Evolutionary conservation across 2,329 filamentous ascomycete species (phyloP).

Genomic region (Trichoderma lentiforme): DNA sequence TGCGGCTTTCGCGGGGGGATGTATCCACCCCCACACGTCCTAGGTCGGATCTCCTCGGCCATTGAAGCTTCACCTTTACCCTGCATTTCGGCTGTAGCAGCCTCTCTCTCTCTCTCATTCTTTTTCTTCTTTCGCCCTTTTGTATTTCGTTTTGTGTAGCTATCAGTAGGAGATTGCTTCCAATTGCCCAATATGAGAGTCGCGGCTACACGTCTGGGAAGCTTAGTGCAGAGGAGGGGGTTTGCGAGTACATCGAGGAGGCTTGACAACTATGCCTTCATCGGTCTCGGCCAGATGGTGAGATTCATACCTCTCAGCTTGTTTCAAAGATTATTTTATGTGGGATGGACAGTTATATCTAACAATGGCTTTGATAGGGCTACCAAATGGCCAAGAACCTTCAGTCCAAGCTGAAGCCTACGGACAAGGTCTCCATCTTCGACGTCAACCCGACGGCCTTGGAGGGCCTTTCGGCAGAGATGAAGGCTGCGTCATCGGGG

Average conservation of each 20-base stretch:
- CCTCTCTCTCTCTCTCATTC: background rate
- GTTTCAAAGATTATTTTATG: background rate
- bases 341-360: background rate
- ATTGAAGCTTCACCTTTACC: background rate
- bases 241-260: constrained; percentile 49
- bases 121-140: background rate
- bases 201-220: constrained; percentile 24
- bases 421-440: constrained; percentile 51
- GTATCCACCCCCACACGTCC: constrained; percentile 22
- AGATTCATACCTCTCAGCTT: constrained; percentile 19
- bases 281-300: constrained; percentile 62
- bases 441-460: constrained; percentile 54
- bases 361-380: constrained; percentile 39
- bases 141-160: background rate
- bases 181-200: constrained; percentile 23
- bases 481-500: constrained; percentile 42
- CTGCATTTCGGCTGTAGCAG: background rate
- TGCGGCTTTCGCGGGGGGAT: constrained; percentile 31
- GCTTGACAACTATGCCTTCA: constrained; percentile 55
- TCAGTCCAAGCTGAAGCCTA: constrained; percentile 51
- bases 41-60: background rate
- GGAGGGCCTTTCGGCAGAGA: constrained; percentile 46
- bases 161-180: background rate
- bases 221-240: constrained; percentile 40
- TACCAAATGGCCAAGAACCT: constrained; percentile 63